Conservation (phyloP, 495 filamentous ascomycete genomes). For the Penicillium samsonianum region DNA sequence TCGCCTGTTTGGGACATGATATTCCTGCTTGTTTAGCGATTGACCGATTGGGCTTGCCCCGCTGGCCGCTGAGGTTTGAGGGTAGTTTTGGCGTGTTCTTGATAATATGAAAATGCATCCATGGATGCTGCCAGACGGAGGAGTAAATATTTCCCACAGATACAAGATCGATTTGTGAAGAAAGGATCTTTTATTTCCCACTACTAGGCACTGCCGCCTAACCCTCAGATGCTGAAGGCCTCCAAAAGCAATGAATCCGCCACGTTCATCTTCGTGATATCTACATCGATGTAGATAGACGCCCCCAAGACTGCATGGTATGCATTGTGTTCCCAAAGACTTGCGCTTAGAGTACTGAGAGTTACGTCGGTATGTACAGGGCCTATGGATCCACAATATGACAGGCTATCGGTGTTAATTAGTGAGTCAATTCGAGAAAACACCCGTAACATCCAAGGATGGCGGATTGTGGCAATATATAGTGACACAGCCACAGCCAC, state of each 20-base stretch:
- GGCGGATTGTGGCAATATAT: background rate
- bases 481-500: background rate
- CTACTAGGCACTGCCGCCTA: too few relatives aligned
- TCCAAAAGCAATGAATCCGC: background rate
- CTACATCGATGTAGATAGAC: background rate
- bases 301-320: background rate
- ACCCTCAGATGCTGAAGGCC: too few relatives aligned
- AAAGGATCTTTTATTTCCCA: too few relatives aligned
- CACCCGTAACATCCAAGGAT: background rate
- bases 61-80: too few relatives aligned
- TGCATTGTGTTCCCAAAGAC: background rate
- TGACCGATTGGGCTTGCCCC: too few relatives aligned
- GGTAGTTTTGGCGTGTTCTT: too few relatives aligned
- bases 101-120: too few relatives aligned
- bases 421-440: background rate
- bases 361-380: background rate
- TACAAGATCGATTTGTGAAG: too few relatives aligned
- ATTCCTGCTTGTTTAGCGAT: too few relatives aligned
- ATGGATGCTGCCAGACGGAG: too few relatives aligned
- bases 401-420: background rate
- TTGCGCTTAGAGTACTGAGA: background rate
- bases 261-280: background rate
- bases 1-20: too few relatives aligned
- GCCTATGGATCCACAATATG: background rate
- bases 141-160: too few relatives aligned